Conservation (phyloP, 495 filamentous ascomycete species). For the Aspergillus avenaceus region DNA sequence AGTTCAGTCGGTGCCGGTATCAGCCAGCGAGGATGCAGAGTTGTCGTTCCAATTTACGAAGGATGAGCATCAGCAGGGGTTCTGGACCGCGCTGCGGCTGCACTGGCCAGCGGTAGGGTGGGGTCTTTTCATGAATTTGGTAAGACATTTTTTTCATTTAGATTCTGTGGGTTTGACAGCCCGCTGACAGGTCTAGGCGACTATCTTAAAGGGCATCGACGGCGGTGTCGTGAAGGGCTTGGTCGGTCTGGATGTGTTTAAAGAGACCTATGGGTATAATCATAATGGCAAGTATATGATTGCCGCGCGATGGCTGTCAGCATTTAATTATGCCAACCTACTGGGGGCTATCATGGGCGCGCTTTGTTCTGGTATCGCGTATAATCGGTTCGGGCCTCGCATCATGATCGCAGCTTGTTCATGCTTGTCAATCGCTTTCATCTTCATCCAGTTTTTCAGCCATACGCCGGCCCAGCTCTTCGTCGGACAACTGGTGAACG, state of each 20-base stretch:
- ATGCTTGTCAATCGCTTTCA: slow-evolving; percentile 25
- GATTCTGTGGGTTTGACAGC: not conserved
- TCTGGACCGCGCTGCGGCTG: slow-evolving; percentile 23
- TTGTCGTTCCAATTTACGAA: slow-evolving; percentile 22
- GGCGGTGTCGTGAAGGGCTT: slow-evolving; percentile 26
- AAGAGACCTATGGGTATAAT: slow-evolving; percentile 27
- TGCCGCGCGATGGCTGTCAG: slow-evolving; percentile 24
- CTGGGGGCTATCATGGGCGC: slow-evolving; percentile 65
- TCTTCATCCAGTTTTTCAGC: slow-evolving; percentile 36
- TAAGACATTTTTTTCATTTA: not conserved
- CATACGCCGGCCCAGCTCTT: slow-evolving; percentile 26
- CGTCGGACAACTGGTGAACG: slow-evolving; percentile 32
- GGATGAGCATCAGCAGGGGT: slow-evolving; percentile 22
- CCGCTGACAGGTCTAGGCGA: slow-evolving; percentile 13
- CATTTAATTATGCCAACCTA: slow-evolving; percentile 71
- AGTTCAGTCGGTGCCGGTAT: slow-evolving; percentile 9
- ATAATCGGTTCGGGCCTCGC: slow-evolving; percentile 28
- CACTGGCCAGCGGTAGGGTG: slow-evolving; percentile 29
- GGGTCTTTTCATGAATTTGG: slow-evolving; percentile 30
- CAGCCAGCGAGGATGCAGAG: slow-evolving; percentile 15
- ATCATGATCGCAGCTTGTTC: slow-evolving; percentile 28
- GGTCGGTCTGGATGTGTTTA: slow-evolving; percentile 29
- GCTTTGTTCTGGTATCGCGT: slow-evolving; percentile 20
- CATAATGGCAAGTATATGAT: slow-evolving; percentile 23
- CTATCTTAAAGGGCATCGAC: slow-evolving; percentile 29